phyloP scores from a whole-genome alignment of 2,329 filamentous ascomycete genomes.

The Talaromyces pinophilus region DNA sequence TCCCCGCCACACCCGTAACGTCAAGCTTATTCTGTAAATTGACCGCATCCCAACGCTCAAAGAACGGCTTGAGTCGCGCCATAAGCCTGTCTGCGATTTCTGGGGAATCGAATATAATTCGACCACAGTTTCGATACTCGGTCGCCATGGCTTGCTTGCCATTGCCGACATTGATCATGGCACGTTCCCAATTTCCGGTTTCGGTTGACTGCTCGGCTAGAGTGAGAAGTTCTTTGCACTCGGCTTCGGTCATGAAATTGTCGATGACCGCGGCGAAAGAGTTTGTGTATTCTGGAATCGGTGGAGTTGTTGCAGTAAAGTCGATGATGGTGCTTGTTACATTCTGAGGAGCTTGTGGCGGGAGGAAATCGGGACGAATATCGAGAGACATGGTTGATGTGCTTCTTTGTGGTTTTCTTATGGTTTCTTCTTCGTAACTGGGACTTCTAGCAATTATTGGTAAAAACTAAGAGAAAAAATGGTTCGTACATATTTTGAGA shows the following conservation, averaged over 20 bases:
- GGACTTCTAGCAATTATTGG: background rate
- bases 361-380: constrained; percentile 33
- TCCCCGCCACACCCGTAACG: constrained; percentile 49
- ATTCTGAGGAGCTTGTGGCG: constrained; percentile 40
- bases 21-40: constrained; percentile 37
- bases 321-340: constrained; percentile 55
- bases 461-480: background rate
- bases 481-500: background rate
- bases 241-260: constrained; percentile 60
- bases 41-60: constrained; percentile 53
- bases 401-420: background rate
- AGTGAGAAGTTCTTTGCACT: constrained; percentile 61
- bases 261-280: constrained; percentile 65
- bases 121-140: constrained; percentile 68
- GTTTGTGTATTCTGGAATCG: constrained; percentile 56
- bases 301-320: constrained; percentile 49
- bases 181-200: constrained; percentile 61
- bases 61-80: constrained; percentile 53
- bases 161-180: constrained; percentile 66
- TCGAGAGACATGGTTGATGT: background rate
- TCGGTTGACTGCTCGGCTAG: constrained; percentile 49
- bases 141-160: constrained; percentile 61
- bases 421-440: background rate
- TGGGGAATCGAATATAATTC: constrained; percentile 72
- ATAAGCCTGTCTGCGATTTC: constrained; percentile 65